Base-by-base conservation (phyloP, 805 yeast species). In the Candida montana region DNA sequence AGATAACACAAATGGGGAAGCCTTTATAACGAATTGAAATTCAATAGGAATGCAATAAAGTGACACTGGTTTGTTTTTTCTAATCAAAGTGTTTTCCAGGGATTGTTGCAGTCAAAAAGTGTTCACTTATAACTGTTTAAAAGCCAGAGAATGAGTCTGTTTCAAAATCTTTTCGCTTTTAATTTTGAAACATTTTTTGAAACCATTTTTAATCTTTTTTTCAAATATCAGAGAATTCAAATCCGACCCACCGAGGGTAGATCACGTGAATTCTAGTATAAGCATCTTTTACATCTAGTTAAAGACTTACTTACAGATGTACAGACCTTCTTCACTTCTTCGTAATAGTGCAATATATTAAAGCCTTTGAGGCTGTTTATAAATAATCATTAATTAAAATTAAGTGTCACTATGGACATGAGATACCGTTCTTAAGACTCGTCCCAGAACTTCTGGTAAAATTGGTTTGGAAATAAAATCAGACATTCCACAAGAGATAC, bases 401-500 rank as follows among this genome's bases (percentile, higher is more conserved):
- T n/a, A n/a, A n/a, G n/a, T n/a, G n/a, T n/a, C 21, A 24, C 21
- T 31, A 16, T 26, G 31, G 19, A 33, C 24, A 11, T 37, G 37
- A 16, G 35, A 46, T n/a, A 45, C 44, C 2, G 44, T 26, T 12
- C 37, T 18, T 17, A 48, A 30, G 2, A 42, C 54, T 18, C 29
- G 45, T 17, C 39, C 64, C 42, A 75, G 54, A 33, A 64, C 69
- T 16, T 60, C 61, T 0, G 80, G 81, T 7, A 74, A 48, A 27
- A 75, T 67, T 2, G 80, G 81, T 47, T 75, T 75, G 30, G 77
- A 67, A 2, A 75, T 58, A 46, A 74, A 75, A 33, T 72, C 76
- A n/a, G 64, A 56, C 80, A 75, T 75, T 0, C 79, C 80, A 43
- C 70, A 62, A 13, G 63, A 55, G 7, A 69, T 44, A 44, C 79